Base-by-base conservation (phyloP, 306 rosid genomes). In the Spatholobus suberectus region DNA sequence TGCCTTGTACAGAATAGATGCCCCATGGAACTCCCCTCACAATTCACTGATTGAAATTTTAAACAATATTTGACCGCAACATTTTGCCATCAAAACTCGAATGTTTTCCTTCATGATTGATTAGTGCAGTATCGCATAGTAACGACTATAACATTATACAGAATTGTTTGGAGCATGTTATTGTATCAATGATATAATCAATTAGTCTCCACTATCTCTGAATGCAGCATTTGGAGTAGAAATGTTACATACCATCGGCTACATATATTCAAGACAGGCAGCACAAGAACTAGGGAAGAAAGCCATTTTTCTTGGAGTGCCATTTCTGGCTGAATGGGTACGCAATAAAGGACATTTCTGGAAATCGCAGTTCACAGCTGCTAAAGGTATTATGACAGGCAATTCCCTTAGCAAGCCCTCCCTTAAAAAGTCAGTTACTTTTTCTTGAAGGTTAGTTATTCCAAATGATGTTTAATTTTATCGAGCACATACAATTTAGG, bases 281-380 rank as follows among this genome's bases (percentile, higher is more conserved):
- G 98, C 95, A 12, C 94, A 89, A 87, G 97, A 96, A 90, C 92
- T 96, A 70, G 99, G 99, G 66, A 92, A 92, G 85, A 96, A 89
- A 78, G 97, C 96, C 81, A 87, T 93, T 75, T 94, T 81, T 73
- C 96, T 96, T 17, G 97, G 98, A 9, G 91, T 96, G 54, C 99
- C 98, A 71, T 96, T 96, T 87, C 62, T 96, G 81, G 91, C 98
- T 20, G 98, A 96, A 84, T 94, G 98, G 98, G 94, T 94, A 75
- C 92, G 98, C 18, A 90, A 89, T 57, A 96, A 94, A 85, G 97
- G 99, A 43, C 98, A 94, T 85, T 93, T 88, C 79, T 94, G 92
- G 98, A 93, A 94, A 85, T 91, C 99, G 62, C 98, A 94, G 84
- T 79, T 94, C 40, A 92, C 97, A 21, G 99, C 99, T 43, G 97